Base-by-base conservation (phyloP, 2,329 filamentous ascomycete genomes). In the Venturiaceae sp. region DNA sequence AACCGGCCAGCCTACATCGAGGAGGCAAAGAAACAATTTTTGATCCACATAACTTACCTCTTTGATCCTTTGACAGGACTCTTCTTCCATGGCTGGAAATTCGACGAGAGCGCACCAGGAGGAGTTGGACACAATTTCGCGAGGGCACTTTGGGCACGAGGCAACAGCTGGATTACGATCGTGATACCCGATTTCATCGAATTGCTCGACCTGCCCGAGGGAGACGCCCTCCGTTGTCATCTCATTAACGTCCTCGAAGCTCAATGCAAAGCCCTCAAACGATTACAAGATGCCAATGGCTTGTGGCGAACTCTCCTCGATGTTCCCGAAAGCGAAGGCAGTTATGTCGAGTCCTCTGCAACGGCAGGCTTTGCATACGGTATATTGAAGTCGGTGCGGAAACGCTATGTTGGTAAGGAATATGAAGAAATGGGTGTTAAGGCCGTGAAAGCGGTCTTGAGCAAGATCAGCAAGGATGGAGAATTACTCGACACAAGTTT, bases 81-180 rank as follows among this genome's bases (percentile, higher is more conserved):
- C 0, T 92, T 88, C 71, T 92, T 87, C 75, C 88, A 92, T 70
- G 88, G 88, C 30, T 92, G 88, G 88, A 86, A 85, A 9, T 92
- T 90, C 64, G 80, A 85, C 53, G 80, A 84, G 1, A 81, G 80
- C 33, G 64, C 64, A 14, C 66, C 60, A 8, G 86, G 83, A 0
- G 65, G 69, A 26, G 65, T 76, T 7, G 77, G 80, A 2, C 80
- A 83, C 64, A 82, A 83, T 63, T 83, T 82, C 63, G 80, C 80
- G 2, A 64, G 73, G 55, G 80, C 80, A 8, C 70, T 78, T 36
- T 83, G 80, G 80, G 80, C 79, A 13, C 69, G 80, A n/a, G 80
- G 80, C 19, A 89, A 89, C 67, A 80, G 78, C 61, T 92, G 88
- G 88, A 68, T 92, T 52, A 92, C 88, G 0, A 92, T 92, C 61